Evolutionary conservation across 352 stramenopile species (phyloP).

Genomic region (Aphanomyces astaci): DNA sequence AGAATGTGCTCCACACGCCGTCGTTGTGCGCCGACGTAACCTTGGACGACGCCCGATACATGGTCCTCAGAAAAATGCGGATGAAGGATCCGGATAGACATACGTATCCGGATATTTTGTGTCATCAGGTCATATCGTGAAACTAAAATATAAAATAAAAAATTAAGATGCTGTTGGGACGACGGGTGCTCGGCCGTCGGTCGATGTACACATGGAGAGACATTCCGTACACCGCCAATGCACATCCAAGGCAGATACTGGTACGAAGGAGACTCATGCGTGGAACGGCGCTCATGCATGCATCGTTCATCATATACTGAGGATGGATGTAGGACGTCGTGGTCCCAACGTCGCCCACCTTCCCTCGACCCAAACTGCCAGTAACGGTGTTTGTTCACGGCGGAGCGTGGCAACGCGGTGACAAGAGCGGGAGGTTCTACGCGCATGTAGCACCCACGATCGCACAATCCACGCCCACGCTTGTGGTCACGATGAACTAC

Average conservation of each 20-base stretch:
- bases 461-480: conserved; percentile 33
- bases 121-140: too few species aligned
- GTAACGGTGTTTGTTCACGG: conserved; percentile 79
- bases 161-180: neutral
- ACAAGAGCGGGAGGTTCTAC: conserved; percentile 64
- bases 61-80: neutral
- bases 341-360: conserved; percentile 31
- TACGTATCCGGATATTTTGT: neutral
- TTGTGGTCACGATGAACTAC: conserved; percentile 76
- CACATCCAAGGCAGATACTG: conserved; percentile 44
- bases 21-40: conserved; percentile 80
- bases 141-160: too few species aligned
- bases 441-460: conserved; percentile 53
- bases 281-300: neutral
- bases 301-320: neutral
- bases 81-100: neutral
- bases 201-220: conserved; percentile 45
- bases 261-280: conserved; percentile 18
- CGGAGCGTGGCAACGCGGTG: conserved; percentile 74
- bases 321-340: conserved; percentile 44
- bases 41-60: conserved; percentile 67
- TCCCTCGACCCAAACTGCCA: conserved; percentile 33
- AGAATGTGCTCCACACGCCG: conserved; percentile 84
- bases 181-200: neutral
- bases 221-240: conserved; percentile 40